Percentiles rank a stretch among this genome's conserved stretches.
These are phyloP conservation scores for Apiospora malaysiana DNA, from an alignment of 2,329 filamentous ascomycete species.

Conservation along the genomic window DNA sequence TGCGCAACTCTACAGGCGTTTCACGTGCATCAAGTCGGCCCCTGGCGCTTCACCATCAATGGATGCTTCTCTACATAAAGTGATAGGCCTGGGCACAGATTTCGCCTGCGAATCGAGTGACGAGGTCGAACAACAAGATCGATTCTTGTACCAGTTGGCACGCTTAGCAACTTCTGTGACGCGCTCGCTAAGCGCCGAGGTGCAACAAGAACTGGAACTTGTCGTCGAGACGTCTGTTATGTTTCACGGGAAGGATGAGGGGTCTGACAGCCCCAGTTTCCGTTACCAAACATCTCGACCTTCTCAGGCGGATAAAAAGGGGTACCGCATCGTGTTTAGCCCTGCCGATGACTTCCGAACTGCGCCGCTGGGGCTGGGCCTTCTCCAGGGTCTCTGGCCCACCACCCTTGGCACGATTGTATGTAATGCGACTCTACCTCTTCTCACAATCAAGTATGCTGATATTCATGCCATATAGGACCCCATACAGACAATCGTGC, in stretches of 20 bases:
- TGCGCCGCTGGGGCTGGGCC: slow-evolving; percentile 38
- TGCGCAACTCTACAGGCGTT: slow-evolving; percentile 37
- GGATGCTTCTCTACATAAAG: background rate
- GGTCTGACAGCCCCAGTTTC: slow-evolving; percentile 19
- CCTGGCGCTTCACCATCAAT: slow-evolving; percentile 8
- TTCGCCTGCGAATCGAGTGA: slow-evolving; percentile 21
- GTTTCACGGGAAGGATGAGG: slow-evolving; percentile 27
- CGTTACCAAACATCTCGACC: background rate
- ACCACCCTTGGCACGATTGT: slow-evolving; percentile 32
- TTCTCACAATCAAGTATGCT: background rate
- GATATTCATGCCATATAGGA: background rate
- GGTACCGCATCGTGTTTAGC: slow-evolving; percentile 26
- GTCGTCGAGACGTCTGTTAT: slow-evolving; percentile 32
- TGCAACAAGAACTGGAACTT: slow-evolving; percentile 35
- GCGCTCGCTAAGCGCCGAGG: slow-evolving; percentile 32
- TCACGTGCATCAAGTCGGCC: slow-evolving; percentile 28
- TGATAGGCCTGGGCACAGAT: slow-evolving; percentile 29
- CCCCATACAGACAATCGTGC: background rate
- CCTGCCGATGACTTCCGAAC: slow-evolving; percentile 32
- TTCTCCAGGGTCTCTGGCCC: slow-evolving; percentile 38
- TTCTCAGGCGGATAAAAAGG: background rate
- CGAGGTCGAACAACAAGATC: slow-evolving; percentile 30
- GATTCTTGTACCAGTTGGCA: slow-evolving; percentile 36
- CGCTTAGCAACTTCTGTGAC: slow-evolving; percentile 37
- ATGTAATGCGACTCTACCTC: slow-evolving; percentile 23